Percentiles rank a stretch among this genome's conserved stretches.
Conservation (phyloP, 768 basidiomycete species). For the Lactarius pseudohatsudake region DNA sequence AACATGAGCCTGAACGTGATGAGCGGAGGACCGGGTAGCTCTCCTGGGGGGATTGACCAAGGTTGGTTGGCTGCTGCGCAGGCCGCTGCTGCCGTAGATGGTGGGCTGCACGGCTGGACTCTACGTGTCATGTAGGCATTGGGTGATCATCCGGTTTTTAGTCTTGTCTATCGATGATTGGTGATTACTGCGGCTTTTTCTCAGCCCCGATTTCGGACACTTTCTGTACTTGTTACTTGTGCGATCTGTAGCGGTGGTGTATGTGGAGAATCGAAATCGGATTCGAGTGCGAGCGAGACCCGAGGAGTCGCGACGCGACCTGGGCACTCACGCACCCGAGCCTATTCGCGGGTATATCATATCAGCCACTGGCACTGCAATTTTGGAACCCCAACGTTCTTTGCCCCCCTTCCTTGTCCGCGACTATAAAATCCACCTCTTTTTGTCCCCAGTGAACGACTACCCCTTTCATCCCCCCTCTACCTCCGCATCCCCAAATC, state of each 20-base stretch:
- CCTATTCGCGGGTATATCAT: conserved; percentile 16
- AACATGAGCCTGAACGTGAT: conserved; percentile 60
- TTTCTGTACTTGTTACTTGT: conserved; percentile 14
- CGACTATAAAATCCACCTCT: conserved; percentile 6
- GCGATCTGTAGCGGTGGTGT: conserved; percentile 14
- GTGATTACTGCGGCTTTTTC: conserved; percentile 15
- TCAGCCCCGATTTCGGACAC: not conserved
- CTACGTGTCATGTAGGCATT: conserved; percentile 66
- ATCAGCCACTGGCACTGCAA: conserved; percentile 2
- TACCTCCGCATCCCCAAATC: conserved; percentile 4
- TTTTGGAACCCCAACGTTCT: conserved; percentile 19
- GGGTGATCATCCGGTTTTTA: conserved; percentile 18
- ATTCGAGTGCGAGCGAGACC: not conserved
- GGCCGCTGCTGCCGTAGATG: conserved; percentile 62
- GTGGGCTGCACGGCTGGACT: conserved; percentile 75
- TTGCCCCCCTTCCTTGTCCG: conserved; percentile 3
- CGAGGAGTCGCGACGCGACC: conserved; percentile 18
- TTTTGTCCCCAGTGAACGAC: not conserved
- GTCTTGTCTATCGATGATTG: conserved; percentile 16
- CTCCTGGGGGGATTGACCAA: conserved; percentile 51
- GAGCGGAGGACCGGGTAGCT: conserved; percentile 43
- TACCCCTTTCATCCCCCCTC: not conserved
- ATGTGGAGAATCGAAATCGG: conserved; percentile 2
- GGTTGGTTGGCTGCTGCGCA: conserved; percentile 76
- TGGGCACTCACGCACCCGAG: conserved; percentile 8